phyloP scores from a whole-genome alignment of 306 rosid genomes.

The Cucurbita maxima region DNA sequence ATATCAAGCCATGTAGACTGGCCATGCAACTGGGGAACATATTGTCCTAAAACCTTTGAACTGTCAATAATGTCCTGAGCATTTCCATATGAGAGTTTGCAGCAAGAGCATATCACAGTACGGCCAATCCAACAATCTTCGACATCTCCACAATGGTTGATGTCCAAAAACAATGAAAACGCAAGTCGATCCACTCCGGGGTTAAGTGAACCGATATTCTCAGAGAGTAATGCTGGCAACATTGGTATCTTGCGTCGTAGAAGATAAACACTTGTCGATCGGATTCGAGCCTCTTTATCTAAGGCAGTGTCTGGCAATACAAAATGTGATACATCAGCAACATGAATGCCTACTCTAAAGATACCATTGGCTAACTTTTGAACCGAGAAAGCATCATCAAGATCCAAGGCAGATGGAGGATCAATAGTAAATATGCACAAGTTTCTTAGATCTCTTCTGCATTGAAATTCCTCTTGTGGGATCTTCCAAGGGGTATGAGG shows the following conservation, averaged over 20 bases:
- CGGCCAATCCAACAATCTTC: slow-evolving; percentile 68
- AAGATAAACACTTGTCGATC: slow-evolving; percentile 79
- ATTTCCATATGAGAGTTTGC: slow-evolving; percentile 76
- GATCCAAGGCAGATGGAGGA: slow-evolving; percentile 71
- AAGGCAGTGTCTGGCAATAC: slow-evolving; percentile 57
- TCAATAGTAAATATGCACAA: slow-evolving; percentile 71
- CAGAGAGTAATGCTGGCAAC: slow-evolving; percentile 65
- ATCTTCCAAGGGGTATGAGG: slow-evolving; percentile 66
- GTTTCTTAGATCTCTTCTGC: slow-evolving; percentile 62
- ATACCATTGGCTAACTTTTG: slow-evolving; percentile 50
- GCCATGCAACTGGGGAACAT: slow-evolving; percentile 43
- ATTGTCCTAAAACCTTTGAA: slow-evolving; percentile 11
- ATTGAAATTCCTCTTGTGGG: slow-evolving; percentile 38
- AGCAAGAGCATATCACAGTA: slow-evolving; percentile 68
- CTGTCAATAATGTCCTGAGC: slow-evolving; percentile 57
- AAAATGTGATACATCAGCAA: slow-evolving; percentile 76
- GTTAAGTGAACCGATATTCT: slow-evolving; percentile 57
- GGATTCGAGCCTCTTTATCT: slow-evolving; percentile 49
- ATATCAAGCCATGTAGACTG: slow-evolving; percentile 54
- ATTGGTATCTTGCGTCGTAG: slow-evolving; percentile 43
- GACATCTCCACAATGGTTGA: slow-evolving; percentile 43
- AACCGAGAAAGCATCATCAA: slow-evolving; percentile 86
- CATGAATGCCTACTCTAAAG: slow-evolving; percentile 77
- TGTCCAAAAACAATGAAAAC: slow-evolving; percentile 58
- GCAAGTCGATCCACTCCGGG: slow-evolving; percentile 82